These are phyloP conservation scores for Plasmodium gaboni DNA, from an alignment of 169 alveolate species.

Conservation along the genomic window DNA sequence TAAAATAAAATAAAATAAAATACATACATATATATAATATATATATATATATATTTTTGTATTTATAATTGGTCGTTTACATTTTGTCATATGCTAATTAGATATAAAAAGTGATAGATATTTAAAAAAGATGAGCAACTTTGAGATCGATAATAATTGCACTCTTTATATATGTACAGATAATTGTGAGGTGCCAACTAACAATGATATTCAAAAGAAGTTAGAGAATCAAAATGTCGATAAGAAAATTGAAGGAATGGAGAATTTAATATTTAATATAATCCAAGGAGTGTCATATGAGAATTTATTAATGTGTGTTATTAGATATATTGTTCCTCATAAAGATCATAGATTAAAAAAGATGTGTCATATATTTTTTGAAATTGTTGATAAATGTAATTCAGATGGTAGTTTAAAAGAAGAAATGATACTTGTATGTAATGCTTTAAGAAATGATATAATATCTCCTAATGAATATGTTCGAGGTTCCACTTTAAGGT, in stretches of 20 bases:
- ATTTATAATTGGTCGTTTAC: not conserved
- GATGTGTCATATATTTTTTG: constrained; percentile 95
- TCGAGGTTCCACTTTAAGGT: constrained; percentile 96
- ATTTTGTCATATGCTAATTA: not conserved
- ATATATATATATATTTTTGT: not conserved
- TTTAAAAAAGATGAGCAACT: constrained; percentile 27
- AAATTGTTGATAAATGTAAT: constrained; percentile 94
- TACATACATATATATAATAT: not conserved
- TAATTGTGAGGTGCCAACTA: constrained; percentile 43
- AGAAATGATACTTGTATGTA: constrained; percentile 97
- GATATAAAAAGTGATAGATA: not conserved
- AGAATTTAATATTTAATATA: constrained; percentile 79
- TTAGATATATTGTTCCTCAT: constrained; percentile 87
- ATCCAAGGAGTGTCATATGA: constrained; percentile 84
- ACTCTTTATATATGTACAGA: constrained; percentile 75
- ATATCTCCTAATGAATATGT: constrained; percentile 97
- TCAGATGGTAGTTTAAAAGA: constrained; percentile 96
- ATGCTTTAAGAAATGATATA: constrained; percentile 95
- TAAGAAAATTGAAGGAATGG: constrained; percentile 83
- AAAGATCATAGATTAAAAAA: constrained; percentile 91
- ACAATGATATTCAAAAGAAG: constrained; percentile 75
- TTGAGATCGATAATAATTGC: constrained; percentile 57
- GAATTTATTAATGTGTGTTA: constrained; percentile 86
- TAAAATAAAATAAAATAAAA: too few species aligned
- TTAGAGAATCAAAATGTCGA: constrained; percentile 79